These are phyloP conservation scores for Blastobotrys americana DNA, from an alignment of 805 yeast genomes.

Conservation along the genomic window DNA sequence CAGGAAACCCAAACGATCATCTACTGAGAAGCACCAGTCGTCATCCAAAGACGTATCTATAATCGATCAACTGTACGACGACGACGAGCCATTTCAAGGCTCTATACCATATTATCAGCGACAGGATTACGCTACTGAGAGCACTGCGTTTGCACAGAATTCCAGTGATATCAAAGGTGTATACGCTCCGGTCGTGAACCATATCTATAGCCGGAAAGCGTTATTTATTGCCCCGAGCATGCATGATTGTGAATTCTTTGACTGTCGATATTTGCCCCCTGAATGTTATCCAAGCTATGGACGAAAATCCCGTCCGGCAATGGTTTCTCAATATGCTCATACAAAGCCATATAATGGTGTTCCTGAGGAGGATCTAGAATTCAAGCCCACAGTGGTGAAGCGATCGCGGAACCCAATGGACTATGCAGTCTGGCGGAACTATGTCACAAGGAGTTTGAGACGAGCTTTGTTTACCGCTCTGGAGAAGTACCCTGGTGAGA, in stretches of 20 bases:
- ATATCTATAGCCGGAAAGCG: slow-evolving; percentile 2
- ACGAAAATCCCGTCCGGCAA: slow-evolving; percentile 19
- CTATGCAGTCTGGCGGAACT: slow-evolving; percentile 19
- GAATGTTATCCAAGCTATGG: slow-evolving; percentile 16
- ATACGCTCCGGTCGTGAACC: slow-evolving; percentile 9
- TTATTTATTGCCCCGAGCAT: slow-evolving; percentile 6
- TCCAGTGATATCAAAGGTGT: slow-evolving; percentile 10
- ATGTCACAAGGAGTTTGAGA: slow-evolving; percentile 3
- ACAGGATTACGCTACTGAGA: slow-evolving; percentile 6
- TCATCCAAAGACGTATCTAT: too few species aligned
- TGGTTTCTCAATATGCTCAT: slow-evolving; percentile 7
- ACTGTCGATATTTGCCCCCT: slow-evolving; percentile 15
- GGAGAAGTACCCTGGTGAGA: neutral
- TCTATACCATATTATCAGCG: neutral
- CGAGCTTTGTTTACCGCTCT: slow-evolving; percentile 9
- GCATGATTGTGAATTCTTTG: slow-evolving; percentile 14
- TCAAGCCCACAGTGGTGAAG: neutral
- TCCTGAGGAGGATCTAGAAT: neutral
- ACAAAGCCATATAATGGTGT: slow-evolving; percentile 18
- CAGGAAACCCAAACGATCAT: too few species aligned
- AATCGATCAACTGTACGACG: neutral
- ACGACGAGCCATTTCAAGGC: neutral
- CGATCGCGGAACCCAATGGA: slow-evolving; percentile 18
- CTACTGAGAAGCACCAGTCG: too few species aligned
- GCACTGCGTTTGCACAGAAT: slow-evolving; percentile 4